Percentiles rank a stretch among this genome's conserved stretches.
These are phyloP conservation scores for Termitomyces sp. DNA, from an alignment of 768 basidiomycete species.

Conservation along the genomic window DNA sequence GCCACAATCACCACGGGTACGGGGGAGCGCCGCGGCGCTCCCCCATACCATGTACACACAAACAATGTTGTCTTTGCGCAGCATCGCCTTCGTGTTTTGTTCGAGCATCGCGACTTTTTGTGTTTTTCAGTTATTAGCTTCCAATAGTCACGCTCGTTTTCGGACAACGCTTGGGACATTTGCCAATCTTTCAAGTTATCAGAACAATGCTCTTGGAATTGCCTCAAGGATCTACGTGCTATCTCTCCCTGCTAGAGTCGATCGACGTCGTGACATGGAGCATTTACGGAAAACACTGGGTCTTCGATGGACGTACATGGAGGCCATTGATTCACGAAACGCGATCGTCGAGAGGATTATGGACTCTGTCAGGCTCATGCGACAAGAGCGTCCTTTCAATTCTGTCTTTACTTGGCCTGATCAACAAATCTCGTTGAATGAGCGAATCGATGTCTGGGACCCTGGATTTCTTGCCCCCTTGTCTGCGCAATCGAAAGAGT, in stretches of 20 bases:
- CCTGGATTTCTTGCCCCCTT: slow-evolving; percentile 11
- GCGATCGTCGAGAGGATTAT: slow-evolving; percentile 37
- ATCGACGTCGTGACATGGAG: slow-evolving; percentile 60
- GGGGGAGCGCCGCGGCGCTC: no score
- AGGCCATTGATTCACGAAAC: slow-evolving; percentile 42
- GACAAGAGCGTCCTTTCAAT: slow-evolving; percentile 11
- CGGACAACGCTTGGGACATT: not conserved
- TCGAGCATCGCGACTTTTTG: not conserved
- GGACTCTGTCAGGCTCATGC: slow-evolving; percentile 35
- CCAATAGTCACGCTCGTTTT: slow-evolving; percentile 2
- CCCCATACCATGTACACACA: not conserved
- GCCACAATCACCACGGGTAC: no score
- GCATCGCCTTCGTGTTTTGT: not conserved
- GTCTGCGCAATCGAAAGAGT: not conserved
- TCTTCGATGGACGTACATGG: slow-evolving; percentile 51
- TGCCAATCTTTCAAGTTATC: not conserved
- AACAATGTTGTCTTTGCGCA: slow-evolving; percentile 6
- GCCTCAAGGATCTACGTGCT: slow-evolving; percentile 50
- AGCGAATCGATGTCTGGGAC: slow-evolving; percentile 23
- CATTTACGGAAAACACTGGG: slow-evolving; percentile 40
- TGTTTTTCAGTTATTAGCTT: not conserved
- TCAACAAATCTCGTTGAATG: slow-evolving; percentile 18
- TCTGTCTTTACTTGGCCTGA: slow-evolving; percentile 20
- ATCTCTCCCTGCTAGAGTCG: slow-evolving; percentile 53
- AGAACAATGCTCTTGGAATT: slow-evolving; percentile 29